These are phyloP conservation scores for Coniferiporia sulphurascens DNA, from an alignment of 1,284 basidiomycete species.

Conservation along the genomic window DNA sequence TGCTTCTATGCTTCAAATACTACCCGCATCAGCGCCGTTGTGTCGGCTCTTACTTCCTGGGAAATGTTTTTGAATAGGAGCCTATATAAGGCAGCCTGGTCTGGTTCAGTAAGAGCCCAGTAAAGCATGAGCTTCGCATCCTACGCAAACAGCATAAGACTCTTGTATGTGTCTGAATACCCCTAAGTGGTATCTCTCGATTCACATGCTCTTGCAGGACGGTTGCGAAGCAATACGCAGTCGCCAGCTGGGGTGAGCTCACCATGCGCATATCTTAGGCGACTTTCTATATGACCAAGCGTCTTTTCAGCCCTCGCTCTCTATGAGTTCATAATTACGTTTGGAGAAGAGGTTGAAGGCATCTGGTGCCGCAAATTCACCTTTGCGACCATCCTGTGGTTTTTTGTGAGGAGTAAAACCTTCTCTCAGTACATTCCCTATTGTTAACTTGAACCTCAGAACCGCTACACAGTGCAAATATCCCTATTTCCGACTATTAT, in stretches of 20 bases:
- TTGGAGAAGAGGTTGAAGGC: conserved; percentile 13
- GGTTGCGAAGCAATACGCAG: conserved; percentile 8
- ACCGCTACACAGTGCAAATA: conserved; percentile 10
- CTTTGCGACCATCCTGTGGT: conserved; percentile 12
- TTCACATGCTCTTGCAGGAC: not conserved
- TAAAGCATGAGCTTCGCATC: too few species aligned
- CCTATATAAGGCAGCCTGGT: too few species aligned
- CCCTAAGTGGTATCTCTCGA: too few species aligned
- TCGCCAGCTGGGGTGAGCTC: conserved; percentile 4
- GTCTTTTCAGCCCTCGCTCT: conserved; percentile 1
- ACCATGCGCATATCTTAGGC: not conserved
- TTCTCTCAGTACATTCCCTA: not conserved
- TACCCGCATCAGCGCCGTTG: too few species aligned
- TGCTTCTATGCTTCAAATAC: too few species aligned
- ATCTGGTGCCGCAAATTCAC: conserved; percentile 16
- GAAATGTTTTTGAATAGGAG: too few species aligned
- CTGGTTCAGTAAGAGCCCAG: too few species aligned
- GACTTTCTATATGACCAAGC: not conserved
- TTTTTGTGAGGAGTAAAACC: conserved; percentile 3
- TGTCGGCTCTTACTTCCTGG: too few species aligned
- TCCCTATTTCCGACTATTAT: conserved; percentile 7
- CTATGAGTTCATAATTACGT: conserved; percentile 16
- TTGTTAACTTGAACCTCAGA: conserved; percentile 1
- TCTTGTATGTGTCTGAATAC: too few species aligned
- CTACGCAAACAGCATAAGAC: too few species aligned